phyloP scores from a whole-genome alignment of 2,329 filamentous ascomycete species.

The Fusarium nygamai region DNA sequence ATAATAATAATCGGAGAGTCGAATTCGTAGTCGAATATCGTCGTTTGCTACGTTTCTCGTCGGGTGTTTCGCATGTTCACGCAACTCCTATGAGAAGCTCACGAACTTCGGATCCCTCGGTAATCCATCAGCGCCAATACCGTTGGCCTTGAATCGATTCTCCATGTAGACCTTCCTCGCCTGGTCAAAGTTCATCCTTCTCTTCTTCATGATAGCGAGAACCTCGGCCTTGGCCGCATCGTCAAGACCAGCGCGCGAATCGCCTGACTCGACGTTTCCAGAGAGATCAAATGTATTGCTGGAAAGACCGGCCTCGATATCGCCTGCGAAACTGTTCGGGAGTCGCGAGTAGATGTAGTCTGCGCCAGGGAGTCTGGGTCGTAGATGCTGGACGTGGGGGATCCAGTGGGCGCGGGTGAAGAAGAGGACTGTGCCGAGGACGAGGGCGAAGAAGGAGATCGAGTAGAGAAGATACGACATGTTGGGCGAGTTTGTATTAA shows the following conservation, averaged over 20 bases:
- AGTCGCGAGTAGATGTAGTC: constrained; percentile 80
- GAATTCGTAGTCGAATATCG: not conserved
- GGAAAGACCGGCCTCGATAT: constrained; percentile 88
- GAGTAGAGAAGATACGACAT: constrained; percentile 88
- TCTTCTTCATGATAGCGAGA: constrained; percentile 88
- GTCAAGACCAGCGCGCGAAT: constrained; percentile 83
- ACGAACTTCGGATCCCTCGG: constrained; percentile 96
- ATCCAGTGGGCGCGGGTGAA: constrained; percentile 83
- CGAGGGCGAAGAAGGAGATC: constrained; percentile 75
- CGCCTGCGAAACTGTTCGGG: constrained; percentile 79
- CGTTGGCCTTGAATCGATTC: constrained; percentile 84
- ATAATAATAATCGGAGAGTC: not conserved
- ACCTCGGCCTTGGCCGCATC: constrained; percentile 83
- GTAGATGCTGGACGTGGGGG: constrained; percentile 70
- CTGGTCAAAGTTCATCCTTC: constrained; percentile 87
- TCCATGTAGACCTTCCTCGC: constrained; percentile 88
- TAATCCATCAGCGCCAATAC: constrained; percentile 86
- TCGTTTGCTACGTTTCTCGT: not conserved
- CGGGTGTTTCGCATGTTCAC: not conserved
- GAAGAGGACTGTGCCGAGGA: constrained; percentile 80
- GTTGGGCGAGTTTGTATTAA: constrained; percentile 34
- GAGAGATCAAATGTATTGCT: constrained; percentile 85
- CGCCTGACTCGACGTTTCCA: constrained; percentile 81
- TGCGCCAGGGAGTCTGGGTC: constrained; percentile 61
- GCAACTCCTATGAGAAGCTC: constrained; percentile 69